Evolutionary conservation across 257 asterid genomes (phyloP), one percentile per base, ranked within the genome.

Genomic region (Solanum piurae): DNA sequence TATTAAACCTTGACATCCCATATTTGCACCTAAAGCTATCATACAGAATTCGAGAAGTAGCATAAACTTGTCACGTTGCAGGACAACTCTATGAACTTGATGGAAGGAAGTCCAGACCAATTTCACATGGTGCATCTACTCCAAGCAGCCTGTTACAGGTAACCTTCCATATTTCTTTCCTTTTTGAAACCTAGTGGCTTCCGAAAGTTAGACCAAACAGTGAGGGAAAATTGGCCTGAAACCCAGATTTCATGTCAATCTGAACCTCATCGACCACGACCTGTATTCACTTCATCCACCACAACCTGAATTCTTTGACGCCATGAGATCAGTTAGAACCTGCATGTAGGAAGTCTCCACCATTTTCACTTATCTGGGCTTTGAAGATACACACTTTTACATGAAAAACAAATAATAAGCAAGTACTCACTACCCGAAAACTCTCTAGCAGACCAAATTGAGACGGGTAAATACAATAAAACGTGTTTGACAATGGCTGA

Each of bases 81-180:
- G 98, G 97, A 37, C 89, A 93, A 90, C 94, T 97, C 27, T 95
- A 91, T 72, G 99, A 97, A 93, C 98, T 97, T 72, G 99, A 95
- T 58, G 99, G 99, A 89, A 90, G 98, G 93, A 94, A 87, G 91
- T 92, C 96, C 2, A 95, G 96, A 74, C 98, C 99, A 83, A 91
- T 95, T 87, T 91, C 95, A 62, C 99, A 95, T 12, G 98, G 98
- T 62, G 86, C 96, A 88, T 95, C 99, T 76, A 92, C 98, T 74
- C 85, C 96, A 58, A 25, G 74, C 91, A 92, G 92, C 86, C 64
- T 97, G 89, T 89, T 97, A 79, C 92, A 91, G 96, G 98, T 95
- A 85, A 49, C 44, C 10, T 16, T 49, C 85, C 21, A 29, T 29
- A 25, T 29, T 33, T 42, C 36, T 42, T 77, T 44, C 85, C 27